Base-by-base conservation (phyloP, 805 yeast species). In the Clavispora santaluciae region DNA sequence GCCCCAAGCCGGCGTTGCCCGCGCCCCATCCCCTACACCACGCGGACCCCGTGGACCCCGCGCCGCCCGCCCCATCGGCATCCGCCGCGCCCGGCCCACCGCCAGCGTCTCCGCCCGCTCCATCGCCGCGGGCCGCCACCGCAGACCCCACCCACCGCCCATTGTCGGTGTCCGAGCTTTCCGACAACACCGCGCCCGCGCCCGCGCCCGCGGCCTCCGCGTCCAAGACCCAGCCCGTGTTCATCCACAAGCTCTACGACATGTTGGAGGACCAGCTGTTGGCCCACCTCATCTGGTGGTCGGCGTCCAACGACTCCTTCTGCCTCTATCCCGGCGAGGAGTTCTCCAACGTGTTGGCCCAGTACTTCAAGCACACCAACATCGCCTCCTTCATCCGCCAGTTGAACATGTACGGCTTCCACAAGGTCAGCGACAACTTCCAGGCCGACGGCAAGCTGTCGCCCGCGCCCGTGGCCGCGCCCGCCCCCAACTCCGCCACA, bases 171-270 rank as follows among this genome's bases (percentile, higher is more conserved):
- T 33, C 36, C 11, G 18, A 21, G 28, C 23, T 18, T 17, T 22
- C 36, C 12, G 23, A n/a, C 36, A 33, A 22, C n/a, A 22, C 18
- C 13, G 26, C 21, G 28, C 28, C 36, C 21, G 17, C 26, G 13
- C 25, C 28, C 20, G 20, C 28, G 12, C 5, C 20, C 12, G 16
- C 13, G 6, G 26, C 13, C 26, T 12, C 25, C 28, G 30, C 36
- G 24, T 60, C 61, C 12, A 67, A 67, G 42, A 63, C 71, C 20
- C 73, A 67, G 53, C 67, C 65, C 35, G 74, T 55, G 40, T 91
- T 91, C 65, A 86, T 90, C 44, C 96, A 90, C 63, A 91, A 91
- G 59, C 75, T 91, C 20, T 90, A 86, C 69, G 80, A 83, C 48
- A 91, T 91, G 95, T 73, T 91, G 36, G 95, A 90, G 53, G 96